Conservation (phyloP, 2,329 filamentous ascomycete species). For the Sporothrix humicola region DNA sequence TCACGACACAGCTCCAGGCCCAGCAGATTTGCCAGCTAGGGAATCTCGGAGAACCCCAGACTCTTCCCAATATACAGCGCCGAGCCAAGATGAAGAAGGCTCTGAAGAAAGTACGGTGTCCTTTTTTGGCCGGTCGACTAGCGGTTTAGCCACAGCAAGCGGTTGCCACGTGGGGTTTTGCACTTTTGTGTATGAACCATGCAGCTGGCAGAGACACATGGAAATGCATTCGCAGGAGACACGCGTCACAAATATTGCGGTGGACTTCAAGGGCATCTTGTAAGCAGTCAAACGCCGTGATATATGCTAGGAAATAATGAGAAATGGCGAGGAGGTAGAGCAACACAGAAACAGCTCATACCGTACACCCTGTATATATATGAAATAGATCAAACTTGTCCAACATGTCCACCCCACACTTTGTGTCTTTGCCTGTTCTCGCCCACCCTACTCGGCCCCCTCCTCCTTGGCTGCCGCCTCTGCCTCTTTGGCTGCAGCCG, state of each 20-base stretch:
- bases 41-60: too few relatives aligned
- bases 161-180: neutral
- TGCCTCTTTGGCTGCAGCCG: constrained; percentile 34
- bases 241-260: neutral
- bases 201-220: too few relatives aligned
- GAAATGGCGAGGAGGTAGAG: neutral
- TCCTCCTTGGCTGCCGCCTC: constrained; percentile 6
- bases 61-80: neutral
- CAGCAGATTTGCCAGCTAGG: too few relatives aligned
- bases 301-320: constrained; percentile 29
- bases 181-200: too few relatives aligned
- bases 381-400: too few relatives aligned
- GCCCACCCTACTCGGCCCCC: neutral
- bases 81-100: neutral
- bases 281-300: constrained; percentile 22
- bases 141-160: too few relatives aligned
- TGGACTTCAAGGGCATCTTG: neutral
- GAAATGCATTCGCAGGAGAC: too few relatives aligned
- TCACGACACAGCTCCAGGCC: too few relatives aligned
- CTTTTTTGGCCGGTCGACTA: too few relatives aligned
- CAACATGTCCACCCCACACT: neutral
- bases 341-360: neutral
- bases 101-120: too few relatives aligned
- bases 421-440: neutral
- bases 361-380: too few relatives aligned